Evolutionary conservation across 805 yeast genomes (phyloP).

Genomic region (Candida ponderosae): DNA sequence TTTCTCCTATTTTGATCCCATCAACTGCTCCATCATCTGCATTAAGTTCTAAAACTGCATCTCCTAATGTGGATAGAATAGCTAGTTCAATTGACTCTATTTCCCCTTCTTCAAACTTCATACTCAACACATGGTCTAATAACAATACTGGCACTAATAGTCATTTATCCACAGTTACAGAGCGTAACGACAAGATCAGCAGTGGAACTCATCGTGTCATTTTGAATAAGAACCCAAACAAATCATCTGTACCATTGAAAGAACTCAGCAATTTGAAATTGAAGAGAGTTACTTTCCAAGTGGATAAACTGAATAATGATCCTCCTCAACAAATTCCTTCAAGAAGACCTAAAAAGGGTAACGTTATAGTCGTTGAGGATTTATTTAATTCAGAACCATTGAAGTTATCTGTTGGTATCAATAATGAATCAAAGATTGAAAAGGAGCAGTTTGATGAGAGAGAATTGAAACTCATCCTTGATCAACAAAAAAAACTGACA

Average conservation of each 20-base stretch:
- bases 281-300: slow-evolving; percentile 69
- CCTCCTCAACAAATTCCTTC: slow-evolving; percentile 96
- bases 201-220: slow-evolving; percentile 24
- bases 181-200: neutral
- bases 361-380: slow-evolving; percentile 67
- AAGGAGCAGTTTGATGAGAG: slow-evolving; percentile 18
- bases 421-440: slow-evolving; percentile 31
- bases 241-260: slow-evolving; percentile 25
- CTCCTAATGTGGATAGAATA: neutral
- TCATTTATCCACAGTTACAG: too few species aligned
- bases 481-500: slow-evolving; percentile 44
- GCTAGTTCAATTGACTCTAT: slow-evolving; percentile 8
- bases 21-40: neutral
- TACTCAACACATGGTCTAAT: slow-evolving; percentile 3
- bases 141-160: too few species aligned
- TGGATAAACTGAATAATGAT: slow-evolving; percentile 63
- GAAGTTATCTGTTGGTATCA: slow-evolving; percentile 60
- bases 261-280: slow-evolving; percentile 26
- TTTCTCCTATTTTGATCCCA: slow-evolving; percentile 13
- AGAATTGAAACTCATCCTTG: slow-evolving; percentile 50
- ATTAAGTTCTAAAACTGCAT: neutral
- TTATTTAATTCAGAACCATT: slow-evolving; percentile 50
- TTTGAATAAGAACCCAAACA: slow-evolving; percentile 37
- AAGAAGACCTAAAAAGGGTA: slow-evolving; percentile 71
- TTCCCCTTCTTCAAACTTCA: slow-evolving; percentile 9